Evolutionary conservation across 75 land plant genomes (phyloP).

Genomic region (Chamaecyparis obtusa): DNA sequence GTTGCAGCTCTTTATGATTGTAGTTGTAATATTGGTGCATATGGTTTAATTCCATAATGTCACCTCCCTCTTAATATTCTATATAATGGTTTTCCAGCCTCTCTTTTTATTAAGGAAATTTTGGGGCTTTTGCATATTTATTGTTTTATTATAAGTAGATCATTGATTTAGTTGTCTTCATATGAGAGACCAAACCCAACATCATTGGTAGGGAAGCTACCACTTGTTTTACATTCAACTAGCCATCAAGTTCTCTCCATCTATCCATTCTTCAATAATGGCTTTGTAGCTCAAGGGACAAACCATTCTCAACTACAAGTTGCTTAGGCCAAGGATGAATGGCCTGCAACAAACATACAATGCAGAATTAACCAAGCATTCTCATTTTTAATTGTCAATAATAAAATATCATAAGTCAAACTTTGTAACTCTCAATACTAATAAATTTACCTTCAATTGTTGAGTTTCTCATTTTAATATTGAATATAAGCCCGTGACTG

Average conservation of each 20-base stretch:
- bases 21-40: no score
- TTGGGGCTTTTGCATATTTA: no score
- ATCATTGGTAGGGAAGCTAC: conserved; percentile 81
- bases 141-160: no score
- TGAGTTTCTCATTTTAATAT: neutral
- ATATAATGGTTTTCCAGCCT: no score
- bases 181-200: no score
- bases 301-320: conserved; percentile 92
- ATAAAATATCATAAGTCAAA: neutral
- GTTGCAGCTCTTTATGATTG: no score
- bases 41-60: no score
- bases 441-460: neutral
- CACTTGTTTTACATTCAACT: conserved; percentile 95
- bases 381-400: neutral
- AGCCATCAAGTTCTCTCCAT: conserved; percentile 85
- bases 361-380: neutral
- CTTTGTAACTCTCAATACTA: neutral
- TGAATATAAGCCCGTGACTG: neutral
- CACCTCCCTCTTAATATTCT: no score
- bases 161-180: no score
- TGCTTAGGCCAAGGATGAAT: conserved; percentile 97
- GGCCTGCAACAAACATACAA: conserved; percentile 50
- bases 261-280: conserved; percentile 88
- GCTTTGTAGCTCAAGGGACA: conserved; percentile 84
- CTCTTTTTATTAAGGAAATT: no score